Base-by-base conservation (phyloP, 495 filamentous ascomycete genomes). In the Bathelium albidoporum region DNA sequence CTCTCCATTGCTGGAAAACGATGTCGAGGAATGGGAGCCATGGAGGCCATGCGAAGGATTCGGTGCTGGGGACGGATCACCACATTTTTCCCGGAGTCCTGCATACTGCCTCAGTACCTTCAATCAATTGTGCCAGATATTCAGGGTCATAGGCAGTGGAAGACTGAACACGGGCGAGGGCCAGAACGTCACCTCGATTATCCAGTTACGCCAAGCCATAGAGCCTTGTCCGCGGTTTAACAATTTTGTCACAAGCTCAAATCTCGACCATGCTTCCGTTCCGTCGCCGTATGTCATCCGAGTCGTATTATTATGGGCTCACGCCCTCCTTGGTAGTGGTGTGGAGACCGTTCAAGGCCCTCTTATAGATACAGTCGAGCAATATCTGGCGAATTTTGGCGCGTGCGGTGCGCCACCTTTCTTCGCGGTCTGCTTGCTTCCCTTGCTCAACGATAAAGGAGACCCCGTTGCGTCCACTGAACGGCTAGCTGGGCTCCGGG, bases 21-120 rank as follows among this genome's bases (percentile, higher is more conserved):
- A 84, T 5, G 70, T 85, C 22, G 87, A 90, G 64, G 86, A 90
- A 71, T 89, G 86, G 87, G 84, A 87, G 64, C 83, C 82, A 1
- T 90, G 87, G 87, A 76, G 34, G 14, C 34, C 34, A 39, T 39
- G 81, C 32, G 70, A 64, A 12, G 63, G 49, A 11, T 64, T 58
- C 82, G 32, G 76, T 75, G 4, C 77, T 66, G 10, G 66, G 58
- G 61, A 61, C 5, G 34, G 14, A 64, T 32, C 69, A 73, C 26
- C 68, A 68, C 36, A 75, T 5, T 29, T 61, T 9, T 14, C 79
- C 9, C 77, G 81, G 34, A 81, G 77, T 31, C 83, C 86, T 12
- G 73, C 82, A 0, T 77, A 80, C n/a, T 78, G 81, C 53, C 68
- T 85, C 5, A 87, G 82, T 70, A 86, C 82, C 32, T 86, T 88